Evolutionary conservation across 441 rosid genomes (phyloP).

Genomic region (Mallotus repandus): DNA sequence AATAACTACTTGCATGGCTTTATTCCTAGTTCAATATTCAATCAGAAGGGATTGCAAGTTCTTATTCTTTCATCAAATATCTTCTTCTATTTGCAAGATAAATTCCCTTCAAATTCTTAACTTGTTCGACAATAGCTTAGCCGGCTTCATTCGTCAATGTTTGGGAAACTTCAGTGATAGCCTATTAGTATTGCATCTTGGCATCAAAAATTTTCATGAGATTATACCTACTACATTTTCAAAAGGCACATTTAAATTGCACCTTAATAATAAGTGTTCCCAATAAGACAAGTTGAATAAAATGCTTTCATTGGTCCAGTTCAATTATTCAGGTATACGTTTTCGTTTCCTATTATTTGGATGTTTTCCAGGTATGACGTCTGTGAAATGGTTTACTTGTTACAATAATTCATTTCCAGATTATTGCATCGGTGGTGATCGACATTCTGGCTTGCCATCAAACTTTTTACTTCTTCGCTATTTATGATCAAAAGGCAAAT

Average conservation of each 20-base stretch:
- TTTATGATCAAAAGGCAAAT: background rate
- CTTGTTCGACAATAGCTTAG: no score
- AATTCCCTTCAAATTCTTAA: no score
- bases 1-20: no score
- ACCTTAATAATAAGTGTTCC: background rate
- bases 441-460: background rate
- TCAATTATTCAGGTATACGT: background rate
- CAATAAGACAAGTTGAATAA: slow-evolving; percentile 6
- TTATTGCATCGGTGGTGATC: background rate
- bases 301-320: slow-evolving; percentile 8
- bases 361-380: background rate
- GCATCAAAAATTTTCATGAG: no score
- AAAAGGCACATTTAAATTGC: slow-evolving; percentile 13
- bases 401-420: background rate
- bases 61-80: no score
- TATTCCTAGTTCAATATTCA: no score
- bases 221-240: no score
- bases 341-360: background rate
- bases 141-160: no score
- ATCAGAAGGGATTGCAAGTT: no score
- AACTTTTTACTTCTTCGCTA: background rate
- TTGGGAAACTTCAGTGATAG: no score
- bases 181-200: no score
- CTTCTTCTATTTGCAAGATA: no score
- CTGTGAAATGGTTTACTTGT: background rate